These are phyloP conservation scores for Dactylellina sp. DNA, from an alignment of 2,329 filamentous ascomycete genomes.

Conservation along the genomic window DNA sequence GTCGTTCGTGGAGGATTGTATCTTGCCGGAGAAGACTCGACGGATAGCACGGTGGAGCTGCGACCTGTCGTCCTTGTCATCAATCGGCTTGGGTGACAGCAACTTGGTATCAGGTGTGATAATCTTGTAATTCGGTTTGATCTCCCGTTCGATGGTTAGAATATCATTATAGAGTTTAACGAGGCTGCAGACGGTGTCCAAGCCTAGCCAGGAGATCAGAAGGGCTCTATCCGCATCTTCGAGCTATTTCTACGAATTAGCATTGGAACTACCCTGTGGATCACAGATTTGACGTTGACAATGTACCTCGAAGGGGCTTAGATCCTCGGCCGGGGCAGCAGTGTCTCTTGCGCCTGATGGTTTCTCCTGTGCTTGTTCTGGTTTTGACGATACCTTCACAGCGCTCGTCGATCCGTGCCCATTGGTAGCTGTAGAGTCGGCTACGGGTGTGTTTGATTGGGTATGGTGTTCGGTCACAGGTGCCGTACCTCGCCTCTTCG, in stretches of 20 bases:
- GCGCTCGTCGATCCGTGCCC: conserved; percentile 20
- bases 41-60: conserved; percentile 76
- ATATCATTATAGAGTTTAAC: conserved; percentile 67
- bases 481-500: conserved; percentile 41
- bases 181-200: conserved; percentile 67
- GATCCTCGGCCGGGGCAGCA: background rate
- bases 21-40: conserved; percentile 79
- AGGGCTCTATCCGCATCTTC: conserved; percentile 65
- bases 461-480: conserved; percentile 18
- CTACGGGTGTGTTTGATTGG: conserved; percentile 48
- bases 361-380: conserved; percentile 23
- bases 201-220: conserved; percentile 68
- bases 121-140: conserved; percentile 69
- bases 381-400: conserved; percentile 12
- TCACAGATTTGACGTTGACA: no score
- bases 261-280: background rate
- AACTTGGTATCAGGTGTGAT: conserved; percentile 70
- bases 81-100: conserved; percentile 69
- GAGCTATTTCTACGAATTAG: conserved; percentile 31
- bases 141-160: conserved; percentile 57
- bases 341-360: conserved; percentile 5
- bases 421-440: conserved; percentile 39
- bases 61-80: conserved; percentile 73
- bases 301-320: conserved; percentile 37
- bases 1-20: conserved; percentile 77